Evolutionary conservation across 164 flowering plant genomes (phyloP).

Genomic region (Magnolia changhungtana): DNA sequence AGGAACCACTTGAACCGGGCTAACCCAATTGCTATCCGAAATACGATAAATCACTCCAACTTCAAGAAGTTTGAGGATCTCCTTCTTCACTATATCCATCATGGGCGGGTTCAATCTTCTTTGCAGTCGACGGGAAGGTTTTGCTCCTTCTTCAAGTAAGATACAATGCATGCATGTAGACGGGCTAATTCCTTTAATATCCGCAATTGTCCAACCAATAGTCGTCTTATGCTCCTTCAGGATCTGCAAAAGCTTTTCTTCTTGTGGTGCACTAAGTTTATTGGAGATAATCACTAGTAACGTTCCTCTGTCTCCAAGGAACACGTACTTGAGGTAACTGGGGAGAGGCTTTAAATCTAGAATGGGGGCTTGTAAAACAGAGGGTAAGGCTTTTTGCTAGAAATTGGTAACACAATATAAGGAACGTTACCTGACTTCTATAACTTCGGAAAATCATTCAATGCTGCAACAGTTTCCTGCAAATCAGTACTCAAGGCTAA

Average conservation of each 20-base stretch:
- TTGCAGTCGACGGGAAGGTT: not conserved
- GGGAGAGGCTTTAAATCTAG: not conserved
- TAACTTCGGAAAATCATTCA: too few relatives aligned
- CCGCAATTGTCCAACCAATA: not conserved
- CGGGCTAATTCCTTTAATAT: too few relatives aligned
- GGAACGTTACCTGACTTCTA: too few relatives aligned
- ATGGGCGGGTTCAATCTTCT: not conserved
- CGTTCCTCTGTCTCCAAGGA: not conserved
- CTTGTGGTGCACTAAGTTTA: not conserved
- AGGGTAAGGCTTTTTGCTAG: too few relatives aligned
- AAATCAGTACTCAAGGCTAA: too few relatives aligned
- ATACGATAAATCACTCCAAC: not conserved
- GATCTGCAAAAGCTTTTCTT: not conserved
- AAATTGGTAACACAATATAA: too few relatives aligned
- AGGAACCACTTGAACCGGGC: too few relatives aligned
- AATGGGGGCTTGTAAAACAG: too few relatives aligned
- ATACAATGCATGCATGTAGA: not conserved
- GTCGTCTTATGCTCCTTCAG: not conserved
- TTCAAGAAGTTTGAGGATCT: not conserved
- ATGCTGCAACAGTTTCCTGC: too few relatives aligned
- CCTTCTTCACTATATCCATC: not conserved
- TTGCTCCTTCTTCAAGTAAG: not conserved
- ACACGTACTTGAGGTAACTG: not conserved
- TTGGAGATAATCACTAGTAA: not conserved
- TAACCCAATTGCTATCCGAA: too few relatives aligned